Evolutionary conservation across 768 basidiomycete genomes (phyloP), one percentile per base, ranked within the genome.

Genomic region (Suillus fuscotomentosus): DNA sequence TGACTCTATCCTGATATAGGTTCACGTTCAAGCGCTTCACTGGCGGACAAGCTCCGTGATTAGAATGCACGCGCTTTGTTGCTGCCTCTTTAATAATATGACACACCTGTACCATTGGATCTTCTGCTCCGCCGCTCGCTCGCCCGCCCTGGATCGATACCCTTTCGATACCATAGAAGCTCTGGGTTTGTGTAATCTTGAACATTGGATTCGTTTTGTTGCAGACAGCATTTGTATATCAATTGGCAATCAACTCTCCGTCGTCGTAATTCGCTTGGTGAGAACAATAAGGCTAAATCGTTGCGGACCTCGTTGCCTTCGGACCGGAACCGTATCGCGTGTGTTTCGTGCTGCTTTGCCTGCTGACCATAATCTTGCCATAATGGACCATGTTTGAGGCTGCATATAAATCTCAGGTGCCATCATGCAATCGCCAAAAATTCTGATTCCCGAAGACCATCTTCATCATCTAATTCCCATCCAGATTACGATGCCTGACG

Each of bases 21-120:
- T 94, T 93, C 74, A 94, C 92, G 20, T 94, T 93, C 87, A 93
- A 92, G 75, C 86, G 92, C 31, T 92, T 85, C 78, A 77, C 77
- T 51, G 60, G 55, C 39, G 31, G 24, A 17, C 53, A 55, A 47
- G 45, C 22, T 60, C 51, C 34, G 41, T 64, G 20, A 61, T 42
- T 27, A 15, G 38, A 34, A 20, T 62, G n/a, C 62, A 54, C 17
- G 38, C 39, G 22, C 24, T 20, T 43, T 20, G 27, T 48, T n/a
- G 22, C 60, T 8, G n/a, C 39, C 59, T 43, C 27, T 48, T 56
- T 66, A 48, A 62, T 62, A 43, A 36, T 50, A 53, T 66, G 60
- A 51, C 47, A 65, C 43, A 36, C 13, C 5, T 41, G 39, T 57
- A 57, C 22, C 57, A 59, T 59, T 24, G 57, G 15, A 48, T 56